Conservation (phyloP, 1,284 basidiomycete genomes). For the Mycena sp. region DNA sequence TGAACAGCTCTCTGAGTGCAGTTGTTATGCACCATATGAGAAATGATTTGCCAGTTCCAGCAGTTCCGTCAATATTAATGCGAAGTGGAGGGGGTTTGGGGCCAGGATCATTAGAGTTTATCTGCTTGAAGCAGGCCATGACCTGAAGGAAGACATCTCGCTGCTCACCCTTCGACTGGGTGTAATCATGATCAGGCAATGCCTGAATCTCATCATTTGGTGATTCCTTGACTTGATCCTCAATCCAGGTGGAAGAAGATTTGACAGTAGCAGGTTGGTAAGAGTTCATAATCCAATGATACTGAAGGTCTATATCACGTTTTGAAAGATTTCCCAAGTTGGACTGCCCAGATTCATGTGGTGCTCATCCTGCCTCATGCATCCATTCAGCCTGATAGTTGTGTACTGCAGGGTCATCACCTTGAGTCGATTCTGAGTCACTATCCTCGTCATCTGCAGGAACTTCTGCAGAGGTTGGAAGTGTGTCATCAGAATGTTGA, state of each 20-base stretch:
- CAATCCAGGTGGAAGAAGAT: constrained; percentile 3
- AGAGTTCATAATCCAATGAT: constrained; percentile 24
- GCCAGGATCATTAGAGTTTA: not conserved
- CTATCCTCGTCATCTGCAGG: constrained; percentile 1
- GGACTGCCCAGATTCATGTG: constrained; percentile 6
- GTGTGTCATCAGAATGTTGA: not conserved
- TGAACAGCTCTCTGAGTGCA: constrained; percentile 19
- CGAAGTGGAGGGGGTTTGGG: constrained; percentile 17
- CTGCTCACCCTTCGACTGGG: constrained; percentile 18
- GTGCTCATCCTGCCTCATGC: constrained; percentile 21
- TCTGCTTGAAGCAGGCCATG: constrained; percentile 26
- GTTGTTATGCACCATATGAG: constrained; percentile 30
- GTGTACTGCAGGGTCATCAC: not conserved
- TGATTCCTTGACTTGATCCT: constrained; percentile 22
- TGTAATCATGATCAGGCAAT: constrained; percentile 18
- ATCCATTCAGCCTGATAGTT: constrained; percentile 26
- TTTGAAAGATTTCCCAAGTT: constrained; percentile 6
- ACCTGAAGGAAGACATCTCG: constrained; percentile 26
- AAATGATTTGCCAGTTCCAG: constrained; percentile 31
- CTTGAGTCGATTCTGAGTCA: constrained; percentile 14
- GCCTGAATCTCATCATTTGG: constrained; percentile 25
- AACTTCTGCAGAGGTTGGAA: not conserved
- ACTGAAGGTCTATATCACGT: constrained; percentile 22
- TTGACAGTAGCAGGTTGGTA: not conserved
- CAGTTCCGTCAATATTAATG: constrained; percentile 30